Base-by-base conservation (phyloP, 257 asterid species). In the Fraxinus quadrangulata region DNA sequence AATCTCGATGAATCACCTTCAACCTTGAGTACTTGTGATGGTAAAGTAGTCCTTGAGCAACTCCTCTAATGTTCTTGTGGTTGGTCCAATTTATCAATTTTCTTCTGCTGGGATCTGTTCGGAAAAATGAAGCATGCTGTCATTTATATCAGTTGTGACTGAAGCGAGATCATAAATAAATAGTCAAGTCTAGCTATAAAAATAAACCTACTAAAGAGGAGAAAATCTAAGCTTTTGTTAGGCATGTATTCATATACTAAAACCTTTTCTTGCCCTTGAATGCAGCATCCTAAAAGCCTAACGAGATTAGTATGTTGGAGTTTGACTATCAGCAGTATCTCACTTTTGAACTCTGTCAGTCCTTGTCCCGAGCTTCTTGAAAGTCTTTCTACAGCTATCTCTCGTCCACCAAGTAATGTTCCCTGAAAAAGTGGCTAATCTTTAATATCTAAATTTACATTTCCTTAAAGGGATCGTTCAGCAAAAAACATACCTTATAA, bases 11-110 rank as follows among this genome's bases (percentile, higher is more conserved):
- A 39, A 86, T 79, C 73, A 80, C 81, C 28, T 56, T 75, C 70
- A 83, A 28, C 24, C 83, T 74, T 0, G 86, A 86, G 72, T 81
- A 68, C 67, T 75, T 69, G 56, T 84, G 87, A 47, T 81, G 87
- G 78, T 86, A 81, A 26, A 83, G 72, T 39, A 84, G 13, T 69
- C 86, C 87, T 54, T 78, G 83, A 80, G 85, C 85, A 31, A 84
- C 71, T 30, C 90, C 90, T 26, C 72, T 80, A 31, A 81, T 86
- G 67, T 67, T 84, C 30, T 66, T 6, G 19, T 86, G 81, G 45
- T 0, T 51, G 23, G 37, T 59, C 87, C 87, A 83, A 12, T 78
- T 74, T 39, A 85, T 67, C 12, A 30, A 8, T 31, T 28, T 61
- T 39, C 69, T 77, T 80, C 45, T 83, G 69, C 33, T 33, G 17